A percentile compares a stretch with the other conserved stretches of the same genome.
Conservation (phyloP, 2,329 filamentous ascomycete species). For the Lecanoromycetidae sp. region DNA sequence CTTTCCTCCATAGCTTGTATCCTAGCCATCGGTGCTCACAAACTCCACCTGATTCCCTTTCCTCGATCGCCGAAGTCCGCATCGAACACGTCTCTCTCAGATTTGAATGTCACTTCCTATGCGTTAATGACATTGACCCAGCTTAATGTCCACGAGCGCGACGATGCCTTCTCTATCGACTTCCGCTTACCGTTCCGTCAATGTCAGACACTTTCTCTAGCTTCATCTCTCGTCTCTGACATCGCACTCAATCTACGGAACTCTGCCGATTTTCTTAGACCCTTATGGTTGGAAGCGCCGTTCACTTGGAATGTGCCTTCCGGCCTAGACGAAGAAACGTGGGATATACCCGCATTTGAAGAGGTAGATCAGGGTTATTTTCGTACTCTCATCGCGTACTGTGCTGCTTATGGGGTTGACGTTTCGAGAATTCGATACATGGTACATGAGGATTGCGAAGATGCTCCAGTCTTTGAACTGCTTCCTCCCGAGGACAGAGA, state of each 20-base stretch:
- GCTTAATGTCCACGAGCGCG: constrained; percentile 46
- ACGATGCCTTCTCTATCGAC: constrained; percentile 55
- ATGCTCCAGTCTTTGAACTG: constrained; percentile 55
- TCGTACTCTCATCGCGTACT: constrained; percentile 56
- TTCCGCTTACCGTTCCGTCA: constrained; percentile 50
- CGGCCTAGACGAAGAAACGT: constrained; percentile 40
- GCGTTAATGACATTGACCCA: constrained; percentile 52
- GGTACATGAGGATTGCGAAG: constrained; percentile 50
- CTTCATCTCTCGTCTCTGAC: constrained; percentile 51
- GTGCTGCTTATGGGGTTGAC: constrained; percentile 55
- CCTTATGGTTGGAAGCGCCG: constrained; percentile 52
- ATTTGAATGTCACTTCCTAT: constrained; percentile 43
- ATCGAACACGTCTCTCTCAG: constrained; percentile 42
- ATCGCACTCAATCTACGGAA: constrained; percentile 51
- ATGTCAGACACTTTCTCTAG: constrained; percentile 46
- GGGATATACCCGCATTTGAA: constrained; percentile 38
- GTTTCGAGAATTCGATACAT: constrained; percentile 54
- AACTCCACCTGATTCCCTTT: constrained; percentile 55
- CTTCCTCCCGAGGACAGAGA: constrained; percentile 41
- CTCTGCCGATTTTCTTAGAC: constrained; percentile 51
- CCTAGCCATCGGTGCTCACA: constrained; percentile 56
- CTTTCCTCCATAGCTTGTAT: constrained; percentile 54
- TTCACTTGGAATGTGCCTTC: constrained; percentile 50
- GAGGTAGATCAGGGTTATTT: constrained; percentile 53
- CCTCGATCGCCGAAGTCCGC: constrained; percentile 44